Base-by-base conservation (phyloP, 306 rosid genomes). In the Styphnolobium japonicum region DNA sequence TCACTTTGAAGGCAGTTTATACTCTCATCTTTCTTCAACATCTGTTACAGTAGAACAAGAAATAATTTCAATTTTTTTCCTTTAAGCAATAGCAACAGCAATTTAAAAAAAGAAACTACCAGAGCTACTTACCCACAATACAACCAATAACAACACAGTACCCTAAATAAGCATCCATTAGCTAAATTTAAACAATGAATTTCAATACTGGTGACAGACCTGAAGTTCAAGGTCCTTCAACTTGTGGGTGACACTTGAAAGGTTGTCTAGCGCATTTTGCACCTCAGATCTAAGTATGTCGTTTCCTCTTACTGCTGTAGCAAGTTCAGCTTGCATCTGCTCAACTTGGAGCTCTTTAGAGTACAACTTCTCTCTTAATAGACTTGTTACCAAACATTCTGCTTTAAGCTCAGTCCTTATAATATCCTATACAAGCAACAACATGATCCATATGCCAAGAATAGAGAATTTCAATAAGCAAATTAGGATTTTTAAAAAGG, bases 291-390 rank as follows among this genome's bases (percentile, higher is more conserved):
- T 87, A 67, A 96, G 89, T 23, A 93, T 87, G 82, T 90, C 97
- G 14, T 84, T 90, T 62, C 99, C 99, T 84, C 99, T 96, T 37
- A 91, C 97, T 42, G 97, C 92, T 39, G 99, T 82, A 60, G 94
- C 98, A 73, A 96, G 84, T 83, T 91, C 98, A 48, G 96, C 94
- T 83, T 88, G 97, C 89, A 96, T 81, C 84, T 93, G 97, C 87
- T 93, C 99, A 70, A 83, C 88, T 87, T 90, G 89, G 62, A 87
- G 90, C 81, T 96, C 97, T 82, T 91, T 96, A 56, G 98, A 90
- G 73, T 84, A 87, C 73, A 96, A 76, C 82, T 90, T 96, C 83
- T 96, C 98, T 81, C 89, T 85, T 72, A 96, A 85, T 52, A 93
- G 73, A 67, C 93, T 87, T 23, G 99, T 88, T 8, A 96, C 66